phyloP scores from a whole-genome alignment of 768 basidiomycete species.

The Pleurotus sapidus region DNA sequence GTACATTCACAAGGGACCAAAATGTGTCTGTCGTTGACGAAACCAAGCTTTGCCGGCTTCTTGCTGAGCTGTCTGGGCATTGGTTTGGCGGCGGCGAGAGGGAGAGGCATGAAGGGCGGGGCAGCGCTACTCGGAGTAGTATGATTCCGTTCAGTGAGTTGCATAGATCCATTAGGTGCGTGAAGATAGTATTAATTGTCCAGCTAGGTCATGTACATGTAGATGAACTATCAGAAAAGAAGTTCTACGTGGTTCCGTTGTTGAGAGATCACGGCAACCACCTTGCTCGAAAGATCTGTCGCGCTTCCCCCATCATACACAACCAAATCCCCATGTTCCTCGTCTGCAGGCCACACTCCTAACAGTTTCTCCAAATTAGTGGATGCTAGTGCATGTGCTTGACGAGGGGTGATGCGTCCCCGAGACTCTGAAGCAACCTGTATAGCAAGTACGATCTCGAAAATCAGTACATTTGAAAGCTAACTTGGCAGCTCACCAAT shows the following conservation, averaged over 20 bases:
- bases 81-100: constrained; percentile 69
- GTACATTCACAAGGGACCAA: constrained; percentile 7
- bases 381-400: constrained; percentile 43
- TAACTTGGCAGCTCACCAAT: constrained; percentile 53
- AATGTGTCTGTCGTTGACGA: neutral
- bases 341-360: constrained; percentile 22
- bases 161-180: no score
- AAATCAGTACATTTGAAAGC: neutral
- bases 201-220: constrained; percentile 5
- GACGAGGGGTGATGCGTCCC: constrained; percentile 34
- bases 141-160: constrained; percentile 17
- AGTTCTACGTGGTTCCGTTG: constrained; percentile 50
- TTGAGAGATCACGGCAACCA: constrained; percentile 54
- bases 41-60: constrained; percentile 73
- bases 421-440: constrained; percentile 48
- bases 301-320: constrained; percentile 57
- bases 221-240: constrained; percentile 21
- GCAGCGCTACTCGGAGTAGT: constrained; percentile 58
- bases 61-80: constrained; percentile 80
- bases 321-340: constrained; percentile 55
- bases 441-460: constrained; percentile 2
- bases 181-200: neutral
- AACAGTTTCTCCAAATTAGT: constrained; percentile 38
- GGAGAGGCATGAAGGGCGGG: constrained; percentile 62
- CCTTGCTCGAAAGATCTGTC: constrained; percentile 53